A percentile compares a stretch with the other conserved stretches of the same genome.
Conservation (phyloP, 176 grass and related monocot species). For the Phoenix roebelenii region DNA sequence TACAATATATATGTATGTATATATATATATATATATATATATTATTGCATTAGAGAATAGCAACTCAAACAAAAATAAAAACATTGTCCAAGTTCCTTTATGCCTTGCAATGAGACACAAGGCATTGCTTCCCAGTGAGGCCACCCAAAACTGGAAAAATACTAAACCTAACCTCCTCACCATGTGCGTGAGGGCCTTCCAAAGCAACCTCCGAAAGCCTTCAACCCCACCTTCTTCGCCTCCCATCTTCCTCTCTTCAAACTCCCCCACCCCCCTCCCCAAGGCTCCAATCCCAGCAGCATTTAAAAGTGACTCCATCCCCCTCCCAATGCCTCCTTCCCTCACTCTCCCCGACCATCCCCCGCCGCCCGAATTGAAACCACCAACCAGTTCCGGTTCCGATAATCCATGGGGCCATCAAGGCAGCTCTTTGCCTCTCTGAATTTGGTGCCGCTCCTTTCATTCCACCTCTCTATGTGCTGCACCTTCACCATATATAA, state of each 20-base stretch:
- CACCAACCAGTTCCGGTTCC: conserved; percentile 11
- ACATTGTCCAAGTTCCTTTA: conserved; percentile 4
- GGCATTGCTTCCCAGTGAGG: conserved; percentile 68
- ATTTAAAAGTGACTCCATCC: conserved; percentile 27
- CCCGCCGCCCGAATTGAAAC: conserved; percentile 10
- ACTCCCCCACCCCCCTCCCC: no score
- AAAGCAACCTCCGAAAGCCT: conserved; percentile 33
- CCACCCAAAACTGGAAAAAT: conserved; percentile 47
- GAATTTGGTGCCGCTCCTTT: conserved; percentile 9
- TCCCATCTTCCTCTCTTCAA: background rate
- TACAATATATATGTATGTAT: no score
- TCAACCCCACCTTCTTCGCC: background rate
- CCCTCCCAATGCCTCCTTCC: conserved; percentile 21
- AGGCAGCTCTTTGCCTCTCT: conserved; percentile 11
- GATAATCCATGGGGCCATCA: background rate
- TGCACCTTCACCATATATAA: conserved; percentile 66
- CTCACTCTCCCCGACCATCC: background rate
- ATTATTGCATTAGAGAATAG: no score
- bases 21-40: no score
- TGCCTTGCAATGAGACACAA: conserved; percentile 46
- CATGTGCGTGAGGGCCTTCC: conserved; percentile 4
- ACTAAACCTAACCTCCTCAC: conserved; percentile 19
- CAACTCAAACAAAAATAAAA: no score
- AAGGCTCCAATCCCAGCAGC: background rate
- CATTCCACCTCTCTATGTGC: conserved; percentile 27